Percentiles rank a stretch among this genome's conserved stretches.
Conservation (phyloP, 345 rosid genomes). For the Eucalyptus cloeziana region DNA sequence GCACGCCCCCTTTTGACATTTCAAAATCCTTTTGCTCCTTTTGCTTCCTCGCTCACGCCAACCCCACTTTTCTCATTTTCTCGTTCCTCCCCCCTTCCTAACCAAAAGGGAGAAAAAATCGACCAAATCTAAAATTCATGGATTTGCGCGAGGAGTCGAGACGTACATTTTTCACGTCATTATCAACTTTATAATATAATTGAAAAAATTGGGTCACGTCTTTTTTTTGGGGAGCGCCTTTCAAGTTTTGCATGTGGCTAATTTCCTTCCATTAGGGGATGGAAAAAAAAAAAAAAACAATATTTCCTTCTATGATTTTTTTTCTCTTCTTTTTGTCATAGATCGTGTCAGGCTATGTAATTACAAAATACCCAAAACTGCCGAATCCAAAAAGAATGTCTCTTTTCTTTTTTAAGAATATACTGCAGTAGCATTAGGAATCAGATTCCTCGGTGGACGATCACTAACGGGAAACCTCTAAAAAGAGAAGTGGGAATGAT, state of each 20-base stretch:
- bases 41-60: not conserved
- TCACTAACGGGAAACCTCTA: not conserved
- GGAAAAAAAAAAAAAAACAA: not conserved
- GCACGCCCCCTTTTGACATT: not conserved
- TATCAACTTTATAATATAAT: not conserved
- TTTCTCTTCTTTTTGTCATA: not conserved
- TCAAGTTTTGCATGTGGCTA: not conserved
- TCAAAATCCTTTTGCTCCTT: not conserved
- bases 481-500: not conserved
- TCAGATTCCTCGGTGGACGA: not conserved
- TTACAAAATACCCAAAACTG: not conserved
- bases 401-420: not conserved
- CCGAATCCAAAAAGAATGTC: not conserved
- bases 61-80: not conserved
- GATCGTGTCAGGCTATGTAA: not conserved
- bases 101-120: not conserved
- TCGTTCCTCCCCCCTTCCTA: not conserved
- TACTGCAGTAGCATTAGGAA: not conserved
- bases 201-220: not conserved
- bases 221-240: not conserved
- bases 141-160: not conserved
- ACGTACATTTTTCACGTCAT: not conserved
- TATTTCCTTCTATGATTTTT: not conserved
- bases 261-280: not conserved
- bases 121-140: too few species aligned